Evolutionary conservation across 352 stramenopile genomes (phyloP).

Genomic region (Achlya hypogyna): DNA sequence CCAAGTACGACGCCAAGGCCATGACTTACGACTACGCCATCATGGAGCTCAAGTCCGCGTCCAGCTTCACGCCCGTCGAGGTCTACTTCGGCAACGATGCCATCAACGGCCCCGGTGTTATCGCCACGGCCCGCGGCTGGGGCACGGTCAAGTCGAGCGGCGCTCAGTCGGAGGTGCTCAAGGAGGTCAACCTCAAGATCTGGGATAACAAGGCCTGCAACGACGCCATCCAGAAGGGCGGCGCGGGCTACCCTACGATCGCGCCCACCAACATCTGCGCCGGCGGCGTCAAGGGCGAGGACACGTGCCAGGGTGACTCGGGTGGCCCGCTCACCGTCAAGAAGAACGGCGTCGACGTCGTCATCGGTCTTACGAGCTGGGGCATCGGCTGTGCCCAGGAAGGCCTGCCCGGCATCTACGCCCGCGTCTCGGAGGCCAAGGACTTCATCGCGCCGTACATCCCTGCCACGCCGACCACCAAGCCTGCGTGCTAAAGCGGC

Average conservation of each 20-base stretch:
- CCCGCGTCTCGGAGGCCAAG: slow-evolving; percentile 26
- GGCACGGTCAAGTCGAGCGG: not conserved
- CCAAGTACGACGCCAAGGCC: slow-evolving; percentile 31
- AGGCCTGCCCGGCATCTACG: slow-evolving; percentile 42
- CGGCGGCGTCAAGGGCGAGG: slow-evolving; percentile 31
- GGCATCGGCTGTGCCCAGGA: slow-evolving; percentile 37
- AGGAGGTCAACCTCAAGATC: slow-evolving; percentile 34
- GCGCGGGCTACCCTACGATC: slow-evolving; percentile 25
- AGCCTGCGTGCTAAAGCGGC: not conserved
- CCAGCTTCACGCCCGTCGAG: slow-evolving; percentile 30
- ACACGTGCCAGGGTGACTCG: slow-evolving; percentile 59
- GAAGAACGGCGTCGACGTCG: slow-evolving; percentile 24
- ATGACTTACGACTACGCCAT: slow-evolving; percentile 52
- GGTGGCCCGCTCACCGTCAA: slow-evolving; percentile 32
- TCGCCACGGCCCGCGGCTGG: not conserved
- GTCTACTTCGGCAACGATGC: slow-evolving; percentile 41
- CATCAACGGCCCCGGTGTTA: slow-evolving; percentile 30
- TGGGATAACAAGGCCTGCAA: slow-evolving; percentile 34
- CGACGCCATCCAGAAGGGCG: not conserved
- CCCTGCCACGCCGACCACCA: no score
- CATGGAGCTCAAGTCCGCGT: slow-evolving; percentile 34
- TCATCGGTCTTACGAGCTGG: slow-evolving; percentile 53
- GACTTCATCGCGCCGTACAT: slow-evolving; percentile 14
- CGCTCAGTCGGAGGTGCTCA: slow-evolving; percentile 24
- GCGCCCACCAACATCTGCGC: slow-evolving; percentile 51